Conservation (phyloP, 306 rosid genomes). For the Quercus agrifolia region DNA sequence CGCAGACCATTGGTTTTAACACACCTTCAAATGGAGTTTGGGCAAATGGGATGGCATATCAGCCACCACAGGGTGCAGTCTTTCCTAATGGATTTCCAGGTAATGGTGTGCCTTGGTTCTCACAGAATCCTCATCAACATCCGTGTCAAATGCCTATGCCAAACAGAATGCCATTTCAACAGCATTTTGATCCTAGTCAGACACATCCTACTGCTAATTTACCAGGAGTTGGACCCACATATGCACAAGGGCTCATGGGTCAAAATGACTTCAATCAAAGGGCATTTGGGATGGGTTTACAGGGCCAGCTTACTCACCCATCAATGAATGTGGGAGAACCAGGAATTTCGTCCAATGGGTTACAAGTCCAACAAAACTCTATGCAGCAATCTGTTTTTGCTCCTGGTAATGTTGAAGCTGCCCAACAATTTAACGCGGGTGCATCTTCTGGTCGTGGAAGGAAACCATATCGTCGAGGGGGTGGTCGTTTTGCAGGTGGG, state of each 20-base stretch:
- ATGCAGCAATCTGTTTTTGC: slow-evolving; percentile 26
- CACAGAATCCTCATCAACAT: slow-evolving; percentile 39
- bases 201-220: slow-evolving; percentile 26
- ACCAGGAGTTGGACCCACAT: slow-evolving; percentile 37
- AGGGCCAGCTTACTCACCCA: slow-evolving; percentile 33
- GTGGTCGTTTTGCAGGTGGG: slow-evolving; percentile 41
- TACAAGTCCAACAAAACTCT: slow-evolving; percentile 30
- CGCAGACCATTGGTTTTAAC: slow-evolving; percentile 28
- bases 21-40: slow-evolving; percentile 44
- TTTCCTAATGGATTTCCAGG: slow-evolving; percentile 48
- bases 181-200: slow-evolving; percentile 40
- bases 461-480: slow-evolving; percentile 36
- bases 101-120: slow-evolving; percentile 47
- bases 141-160: slow-evolving; percentile 49
- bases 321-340: slow-evolving; percentile 23
- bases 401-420: slow-evolving; percentile 25
- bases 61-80: slow-evolving; percentile 41
- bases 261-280: slow-evolving; percentile 46
- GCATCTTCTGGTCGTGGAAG: slow-evolving; percentile 47
- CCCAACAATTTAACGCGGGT: slow-evolving; percentile 48
- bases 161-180: slow-evolving; percentile 42
- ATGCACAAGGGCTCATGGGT: slow-evolving; percentile 42
- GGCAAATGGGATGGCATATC: slow-evolving; percentile 45
- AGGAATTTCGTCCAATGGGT: slow-evolving; percentile 32
- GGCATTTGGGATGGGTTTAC: slow-evolving; percentile 42